A percentile compares a stretch with the other conserved stretches of the same genome.
These are phyloP conservation scores for Fusarium marasasianum DNA, from an alignment of 2,329 filamentous ascomycete genomes.

Conservation along the genomic window DNA sequence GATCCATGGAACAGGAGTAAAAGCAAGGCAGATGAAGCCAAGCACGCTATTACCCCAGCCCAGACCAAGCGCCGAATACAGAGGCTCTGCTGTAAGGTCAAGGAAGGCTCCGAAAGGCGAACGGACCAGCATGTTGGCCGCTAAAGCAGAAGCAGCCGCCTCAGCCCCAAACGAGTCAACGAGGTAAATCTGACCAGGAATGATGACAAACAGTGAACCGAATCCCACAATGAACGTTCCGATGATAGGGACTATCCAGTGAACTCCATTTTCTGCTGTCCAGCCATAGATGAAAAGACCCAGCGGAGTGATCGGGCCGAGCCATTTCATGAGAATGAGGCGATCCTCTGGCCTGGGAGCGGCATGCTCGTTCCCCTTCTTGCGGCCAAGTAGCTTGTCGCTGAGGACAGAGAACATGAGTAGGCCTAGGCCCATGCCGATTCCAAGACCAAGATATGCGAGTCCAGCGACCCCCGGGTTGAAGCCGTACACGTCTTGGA, in stretches of 20 bases:
- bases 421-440: conserved; percentile 45
- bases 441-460: conserved; percentile 62
- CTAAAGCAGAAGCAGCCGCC: conserved; percentile 40
- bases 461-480: conserved; percentile 43
- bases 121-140: conserved; percentile 48
- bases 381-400: conserved; percentile 24
- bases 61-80: conserved; percentile 17
- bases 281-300: conserved; percentile 69
- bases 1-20: conserved; percentile 27
- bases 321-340: conserved; percentile 64
- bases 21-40: conserved; percentile 21
- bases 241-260: conserved; percentile 69
- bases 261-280: conserved; percentile 59
- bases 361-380: neutral
- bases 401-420: conserved; percentile 14
- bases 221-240: conserved; percentile 62
- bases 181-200: conserved; percentile 37
- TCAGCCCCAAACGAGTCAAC: conserved; percentile 37
- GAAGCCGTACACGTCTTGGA: conserved; percentile 49
- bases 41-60: conserved; percentile 34
- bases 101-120: conserved; percentile 31
- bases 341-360: conserved; percentile 55
- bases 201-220: conserved; percentile 52
- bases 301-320: conserved; percentile 61
- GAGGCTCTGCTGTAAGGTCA: conserved; percentile 6